Evolutionary conservation across 1,284 basidiomycete species (phyloP), one percentile per base, ranked within the genome.

Genomic region (Fomes fomentarius): DNA sequence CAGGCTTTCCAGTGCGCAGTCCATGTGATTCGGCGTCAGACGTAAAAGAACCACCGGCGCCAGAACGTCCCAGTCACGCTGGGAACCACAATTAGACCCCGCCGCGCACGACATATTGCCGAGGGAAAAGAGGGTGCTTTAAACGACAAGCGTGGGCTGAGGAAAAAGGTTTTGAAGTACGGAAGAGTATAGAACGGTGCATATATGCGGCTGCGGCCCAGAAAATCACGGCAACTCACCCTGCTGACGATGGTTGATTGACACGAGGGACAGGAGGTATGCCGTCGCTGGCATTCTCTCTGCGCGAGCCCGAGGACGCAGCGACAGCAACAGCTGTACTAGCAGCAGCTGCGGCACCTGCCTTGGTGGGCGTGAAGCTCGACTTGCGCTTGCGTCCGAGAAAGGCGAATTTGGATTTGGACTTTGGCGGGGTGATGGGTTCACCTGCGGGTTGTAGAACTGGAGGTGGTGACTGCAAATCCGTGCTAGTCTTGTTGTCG

Each of bases 311-410:
- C 12, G 17, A 19, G 21, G 19, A 15, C 15, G 41, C 9, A 14
- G 25, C 12, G 33, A 50, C 15, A 1, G 37, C 21, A 4, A n/a
- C 58, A 10, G 56, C 50, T 11, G 55, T 54, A 22, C 41, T 35
- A 22, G 47, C 40, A 24, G 45, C 38, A 1, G 28, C 40, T n/a
- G 46, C 41, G 5, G 38, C 40, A 17, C 21, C 46, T 3, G 47
- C 40, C 15, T 57, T 59, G 15, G 63, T 54, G 11, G 61, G 65
- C 10, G 66, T 64, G 31, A 62, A 58, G 39, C 63, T 65, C 34
- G 62, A 62, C 52, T 69, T 69, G 15, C 66, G 55, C 55, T 59
- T 69, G 47, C 66, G 64, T 10, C 52, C 61, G 49, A 70, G 63
- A 42, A 70, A 67, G 0, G 58, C 57, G 37, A 69, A 58, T 55